phyloP scores from a whole-genome alignment of 768 basidiomycete genomes.

The Russula compacta region DNA sequence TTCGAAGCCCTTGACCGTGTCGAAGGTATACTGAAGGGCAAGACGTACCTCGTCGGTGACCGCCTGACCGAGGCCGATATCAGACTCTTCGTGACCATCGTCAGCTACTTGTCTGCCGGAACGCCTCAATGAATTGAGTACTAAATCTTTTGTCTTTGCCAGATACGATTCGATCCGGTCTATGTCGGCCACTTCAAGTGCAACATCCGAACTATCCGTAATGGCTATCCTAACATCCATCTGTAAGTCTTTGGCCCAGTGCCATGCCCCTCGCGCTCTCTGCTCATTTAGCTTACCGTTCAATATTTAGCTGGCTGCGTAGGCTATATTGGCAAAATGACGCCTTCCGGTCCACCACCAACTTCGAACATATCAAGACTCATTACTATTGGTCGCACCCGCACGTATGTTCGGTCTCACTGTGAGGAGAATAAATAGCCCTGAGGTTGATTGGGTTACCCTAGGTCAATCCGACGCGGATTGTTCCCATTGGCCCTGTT shows the following conservation, averaged over 20 bases:
- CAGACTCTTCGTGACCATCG: slow-evolving; percentile 89
- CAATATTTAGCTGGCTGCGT: slow-evolving; percentile 56
- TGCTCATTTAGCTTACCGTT: background rate
- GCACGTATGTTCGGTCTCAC: background rate
- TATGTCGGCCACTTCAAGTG: slow-evolving; percentile 94
- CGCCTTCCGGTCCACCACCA: slow-evolving; percentile 79
- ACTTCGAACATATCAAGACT: slow-evolving; percentile 84
- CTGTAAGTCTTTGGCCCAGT: slow-evolving; percentile 28
- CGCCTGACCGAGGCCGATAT: slow-evolving; percentile 76
- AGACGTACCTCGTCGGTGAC: slow-evolving; percentile 79
- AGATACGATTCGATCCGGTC: slow-evolving; percentile 86
- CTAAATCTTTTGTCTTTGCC: background rate
- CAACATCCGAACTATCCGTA: slow-evolving; percentile 76
- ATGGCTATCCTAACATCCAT: slow-evolving; percentile 80
- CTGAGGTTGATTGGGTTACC: background rate
- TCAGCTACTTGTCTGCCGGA: slow-evolving; percentile 31
- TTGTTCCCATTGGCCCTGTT: slow-evolving; percentile 69
- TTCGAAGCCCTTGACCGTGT: slow-evolving; percentile 74
- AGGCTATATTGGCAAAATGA: slow-evolving; percentile 86
- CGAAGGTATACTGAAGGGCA: slow-evolving; percentile 67
- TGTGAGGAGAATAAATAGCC: background rate
- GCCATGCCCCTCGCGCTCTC: background rate
- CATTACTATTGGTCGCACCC: slow-evolving; percentile 62
- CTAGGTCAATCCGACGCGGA: slow-evolving; percentile 69
- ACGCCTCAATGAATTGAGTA: too few species aligned